Base-by-base conservation (phyloP, 495 filamentous ascomycete species). In the Stereocaulon alpinum region DNA sequence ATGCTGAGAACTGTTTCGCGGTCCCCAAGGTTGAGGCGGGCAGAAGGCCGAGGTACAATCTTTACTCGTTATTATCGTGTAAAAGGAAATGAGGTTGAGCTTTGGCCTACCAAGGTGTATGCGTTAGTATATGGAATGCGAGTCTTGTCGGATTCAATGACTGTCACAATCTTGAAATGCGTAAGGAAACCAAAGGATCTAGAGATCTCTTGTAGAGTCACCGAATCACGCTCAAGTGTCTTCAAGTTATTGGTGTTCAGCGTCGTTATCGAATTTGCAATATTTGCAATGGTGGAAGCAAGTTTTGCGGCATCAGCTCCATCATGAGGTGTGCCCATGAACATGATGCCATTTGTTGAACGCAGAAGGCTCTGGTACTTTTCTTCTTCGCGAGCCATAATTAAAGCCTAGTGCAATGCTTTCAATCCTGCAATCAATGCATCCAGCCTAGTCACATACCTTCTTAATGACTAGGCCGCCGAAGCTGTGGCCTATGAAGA, bases 301-400 rank as follows among this genome's bases (percentile, higher is more conserved):
- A 55, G 34, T 7, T 58, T 37, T 17, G 56, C 56, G 12, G 18
- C 45, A 17, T 58, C 24, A 22, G 56, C 56, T 47, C 56, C 56
- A 15, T 49, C 17, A n/a, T 58, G 56, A 48, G 56, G 56, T 24
- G 56, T 58, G 5, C 56, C 42, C 56, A 58, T 58, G 27, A 58
- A 58, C 40, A 49, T 49, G 18, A 58, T 49, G 14, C 42, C 56
- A 6, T 6, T 9, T 37, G 56, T 58, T 2, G 29, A 58, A 6
- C 42, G 18, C 24, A 47, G 15, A 10, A 58, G 29, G 43, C 15
- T 15, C 2, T 58, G 34, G 18, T 41, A 55, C n/a, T 55, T 7
- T 18, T 1, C 17, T 15, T 42, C 20, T n/a, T 27, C 22, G 1
- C n/a, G 52, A 55, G 52, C 52, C 37, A 42, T 55, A 24, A 6